These are phyloP conservation scores for Podaxis mareebaensis DNA, from an alignment of 768 basidiomycete genomes.

Conservation along the genomic window DNA sequence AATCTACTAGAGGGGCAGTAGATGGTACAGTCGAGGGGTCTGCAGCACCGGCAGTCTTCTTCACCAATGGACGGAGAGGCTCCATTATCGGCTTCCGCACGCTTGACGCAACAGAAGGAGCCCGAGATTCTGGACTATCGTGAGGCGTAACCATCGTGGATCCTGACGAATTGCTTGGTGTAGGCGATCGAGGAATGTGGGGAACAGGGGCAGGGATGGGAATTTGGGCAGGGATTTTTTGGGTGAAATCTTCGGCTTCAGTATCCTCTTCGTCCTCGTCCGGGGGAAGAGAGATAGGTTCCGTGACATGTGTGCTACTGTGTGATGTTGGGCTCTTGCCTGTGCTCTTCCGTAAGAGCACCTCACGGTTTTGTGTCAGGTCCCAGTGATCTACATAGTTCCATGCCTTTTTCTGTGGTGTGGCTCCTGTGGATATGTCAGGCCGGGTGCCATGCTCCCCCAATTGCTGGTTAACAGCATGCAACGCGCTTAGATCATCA, in stretches of 20 bases:
- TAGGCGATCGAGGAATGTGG: slow-evolving; percentile 7
- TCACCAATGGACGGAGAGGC: neutral
- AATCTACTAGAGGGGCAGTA: slow-evolving; percentile 33
- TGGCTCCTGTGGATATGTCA: slow-evolving; percentile 69
- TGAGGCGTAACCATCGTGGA: slow-evolving; percentile 5
- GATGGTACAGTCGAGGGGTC: neutral
- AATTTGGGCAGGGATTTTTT: neutral
- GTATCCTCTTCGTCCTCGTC: neutral
- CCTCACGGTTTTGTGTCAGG: slow-evolving; percentile 62
- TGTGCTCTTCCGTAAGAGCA: slow-evolving; percentile 43
- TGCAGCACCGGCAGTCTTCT: neutral
- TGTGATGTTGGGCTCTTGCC: slow-evolving; percentile 24
- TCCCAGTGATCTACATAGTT: slow-evolving; percentile 73
- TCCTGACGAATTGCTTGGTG: slow-evolving; percentile 7
- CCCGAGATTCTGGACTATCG: slow-evolving; percentile 8
- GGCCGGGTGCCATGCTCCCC: slow-evolving; percentile 58
- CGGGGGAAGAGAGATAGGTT: neutral
- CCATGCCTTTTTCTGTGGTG: slow-evolving; percentile 77
- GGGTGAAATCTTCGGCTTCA: neutral
- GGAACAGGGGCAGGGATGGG: neutral
- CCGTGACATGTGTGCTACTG: neutral
- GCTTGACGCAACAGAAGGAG: neutral
- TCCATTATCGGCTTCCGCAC: neutral
- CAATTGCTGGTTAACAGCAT: slow-evolving; percentile 50
- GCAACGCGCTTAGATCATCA: slow-evolving; percentile 48